Evolutionary conservation across 345 rosid genomes (phyloP).

Genomic region (Cardiospermum halicacabum): DNA sequence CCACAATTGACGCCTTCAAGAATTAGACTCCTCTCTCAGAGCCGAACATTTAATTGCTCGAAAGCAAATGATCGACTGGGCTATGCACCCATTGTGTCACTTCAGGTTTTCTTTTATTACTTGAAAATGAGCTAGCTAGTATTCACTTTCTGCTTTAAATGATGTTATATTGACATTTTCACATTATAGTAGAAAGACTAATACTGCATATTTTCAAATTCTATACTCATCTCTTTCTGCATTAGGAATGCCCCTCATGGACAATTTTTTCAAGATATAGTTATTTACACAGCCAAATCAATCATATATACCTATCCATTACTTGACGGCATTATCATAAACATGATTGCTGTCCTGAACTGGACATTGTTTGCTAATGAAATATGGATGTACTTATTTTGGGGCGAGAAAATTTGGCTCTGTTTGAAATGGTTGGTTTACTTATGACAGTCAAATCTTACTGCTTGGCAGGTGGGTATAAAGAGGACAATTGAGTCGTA

Average conservation of each 20-base stretch:
- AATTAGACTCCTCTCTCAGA: slow-evolving; percentile 78
- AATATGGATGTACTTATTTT: background rate
- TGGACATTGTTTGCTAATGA: slow-evolving; percentile 6
- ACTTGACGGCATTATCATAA: background rate
- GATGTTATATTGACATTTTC: slow-evolving; percentile 3
- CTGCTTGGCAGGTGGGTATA: slow-evolving; percentile 69
- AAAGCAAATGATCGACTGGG: slow-evolving; percentile 87
- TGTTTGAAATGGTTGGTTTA: background rate
- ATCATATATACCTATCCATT: background rate
- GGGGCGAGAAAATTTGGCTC: background rate
- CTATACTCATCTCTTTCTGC: too few relatives aligned
- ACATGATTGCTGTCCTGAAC: background rate
- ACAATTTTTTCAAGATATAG: background rate
- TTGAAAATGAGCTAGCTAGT: background rate
- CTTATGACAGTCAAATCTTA: slow-evolving; percentile 14
- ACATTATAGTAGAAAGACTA: background rate
- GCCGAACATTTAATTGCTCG: slow-evolving; percentile 63
- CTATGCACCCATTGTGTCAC: slow-evolving; percentile 65
- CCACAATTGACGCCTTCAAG: slow-evolving; percentile 92
- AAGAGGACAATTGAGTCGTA: slow-evolving; percentile 72
- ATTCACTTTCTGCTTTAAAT: background rate
- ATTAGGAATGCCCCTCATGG: slow-evolving; percentile 7
- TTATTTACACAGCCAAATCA: background rate
- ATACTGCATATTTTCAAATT: too few relatives aligned
- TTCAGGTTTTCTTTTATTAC: slow-evolving; percentile 55